Evolutionary conservation across 768 basidiomycete genomes (phyloP), one percentile per base, ranked within the genome.

Genomic region (Chalciporus chontae): DNA sequence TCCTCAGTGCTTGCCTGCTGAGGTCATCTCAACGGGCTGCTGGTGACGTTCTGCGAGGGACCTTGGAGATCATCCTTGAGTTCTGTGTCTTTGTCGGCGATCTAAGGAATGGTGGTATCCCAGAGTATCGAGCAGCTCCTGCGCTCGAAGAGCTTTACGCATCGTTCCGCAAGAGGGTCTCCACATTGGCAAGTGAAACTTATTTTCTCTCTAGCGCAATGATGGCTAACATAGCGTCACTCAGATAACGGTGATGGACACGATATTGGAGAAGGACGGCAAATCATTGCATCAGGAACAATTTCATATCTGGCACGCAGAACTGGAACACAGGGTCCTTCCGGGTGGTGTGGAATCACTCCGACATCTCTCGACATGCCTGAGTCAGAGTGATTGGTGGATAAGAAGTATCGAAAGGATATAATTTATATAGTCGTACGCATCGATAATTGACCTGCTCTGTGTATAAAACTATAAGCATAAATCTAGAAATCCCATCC

Each of bases 1-100:
- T 93, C 11, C 76, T 93, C 38, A 83, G 76, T 48, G 84, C 87
- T 13, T 91, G 89, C 61, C 71, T 91, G 21, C 65, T 92, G 41
- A 73, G 86, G 37, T 83, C 85, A 1, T 74, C 77, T 3, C 90
- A 93, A 64, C 74, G 77, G 55, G 73, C 75, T 7, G 80, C 79
- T 1, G 81, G 84, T 1, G 87, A 88, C 55, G 67, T 84, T 27
- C 71, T 92, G 21, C 77, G 82, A 14, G 76, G 77, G 21, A 73
- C 77, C 26, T 68, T 91, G 52, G 84, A 87, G 59, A 62, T 80
- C 32, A 74, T 90, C 4, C 71, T 92, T 40, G 82, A 87, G 46
- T 78, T 87, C 53, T 78, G 81, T 21, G 71, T 86, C 19, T 70
- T 88, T 19, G 76, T 83, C 0, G 83, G 84, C 7, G 84, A 85